Evolutionary conservation across 192 early-diverging fungal genomes (phyloP), one percentile per base, ranked within the genome.

Genomic region (Allomyces macrogynus): DNA sequence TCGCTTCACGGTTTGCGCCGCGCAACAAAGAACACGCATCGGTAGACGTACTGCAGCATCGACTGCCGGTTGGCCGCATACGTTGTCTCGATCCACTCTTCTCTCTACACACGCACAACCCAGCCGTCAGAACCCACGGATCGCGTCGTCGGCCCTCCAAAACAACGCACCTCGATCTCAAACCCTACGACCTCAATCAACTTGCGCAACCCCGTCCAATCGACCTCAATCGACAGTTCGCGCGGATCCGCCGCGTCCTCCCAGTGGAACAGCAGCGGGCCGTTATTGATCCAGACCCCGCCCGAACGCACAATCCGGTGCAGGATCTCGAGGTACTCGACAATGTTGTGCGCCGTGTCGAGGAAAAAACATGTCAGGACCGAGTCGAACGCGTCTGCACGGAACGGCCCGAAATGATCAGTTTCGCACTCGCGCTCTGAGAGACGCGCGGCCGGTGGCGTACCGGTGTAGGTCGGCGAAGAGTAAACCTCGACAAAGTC

Each of bases 311-410:
- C 70, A 10, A 81, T 78, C 18, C 82, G 72, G 72, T 85, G 78
- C 67, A 99, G 87, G 1, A 85, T 80, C 61, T 90, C 88, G 18
- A 99, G 70, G 69, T 97, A 97, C 27, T 87, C 82, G 27, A 94
- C 68, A 26, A 91, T 83, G 66, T 97, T 94, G 69, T 91, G 89
- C 12, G 93, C 92, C 0, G 95, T 97, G 67, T 99, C 95, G 61
- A 99, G 87, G 73, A 99, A 99, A 78, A 92, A 99, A 69, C 93
- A 95, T 0, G 91, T 95, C 2, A 93, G 89, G 4, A 97, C 76
- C 12, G 82, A 85, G 71, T 97, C 91, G 90, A 89, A 99, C 54
- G 73, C 67, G 10, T 72, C 80, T 79, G 16, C 43, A 40, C 32
- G 24, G 23, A 23, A 12, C 18, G 65, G n/a, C n/a, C n/a, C 20